Evolutionary conservation across 129 eudicot genomes (phyloP).

Genomic region (Tagetes patula): DNA sequence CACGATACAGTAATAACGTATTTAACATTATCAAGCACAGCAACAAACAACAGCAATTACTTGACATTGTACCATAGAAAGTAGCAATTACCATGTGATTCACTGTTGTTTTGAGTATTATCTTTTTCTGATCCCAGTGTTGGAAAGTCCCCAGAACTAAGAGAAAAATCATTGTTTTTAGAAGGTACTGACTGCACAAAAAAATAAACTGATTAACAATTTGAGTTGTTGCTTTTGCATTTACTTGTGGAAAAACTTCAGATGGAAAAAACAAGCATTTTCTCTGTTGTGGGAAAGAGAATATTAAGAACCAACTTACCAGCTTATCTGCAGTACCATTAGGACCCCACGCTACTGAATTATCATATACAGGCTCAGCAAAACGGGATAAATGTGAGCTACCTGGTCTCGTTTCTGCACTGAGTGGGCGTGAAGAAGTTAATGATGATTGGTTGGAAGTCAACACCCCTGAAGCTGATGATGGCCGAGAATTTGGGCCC

Average conservation of each 20-base stretch:
- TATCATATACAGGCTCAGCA: slow-evolving; percentile 80
- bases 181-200: slow-evolving; percentile 53
- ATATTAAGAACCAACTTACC: slow-evolving; percentile 46
- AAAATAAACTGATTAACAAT: neutral
- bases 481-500: slow-evolving; percentile 85
- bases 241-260: neutral
- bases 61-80: slow-evolving; percentile 6
- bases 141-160: slow-evolving; percentile 90
- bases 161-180: slow-evolving; percentile 68
- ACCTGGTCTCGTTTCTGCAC: slow-evolving; percentile 96
- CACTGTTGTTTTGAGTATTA: slow-evolving; percentile 40
- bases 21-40: neutral
- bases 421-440: slow-evolving; percentile 75
- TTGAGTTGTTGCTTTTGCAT: neutral
- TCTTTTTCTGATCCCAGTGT: slow-evolving; percentile 83
- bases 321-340: slow-evolving; percentile 55
- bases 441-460: slow-evolving; percentile 56
- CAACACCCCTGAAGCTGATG: slow-evolving; percentile 80
- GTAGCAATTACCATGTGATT: slow-evolving; percentile 57
- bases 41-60: slow-evolving; percentile 9
- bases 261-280: neutral
- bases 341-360: slow-evolving; percentile 62
- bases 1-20: neutral
- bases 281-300: slow-evolving; percentile 2
- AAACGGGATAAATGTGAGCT: slow-evolving; percentile 93